Conservation (phyloP, 352 stramenopile genomes). For the Globisporangium heterothallicum region DNA sequence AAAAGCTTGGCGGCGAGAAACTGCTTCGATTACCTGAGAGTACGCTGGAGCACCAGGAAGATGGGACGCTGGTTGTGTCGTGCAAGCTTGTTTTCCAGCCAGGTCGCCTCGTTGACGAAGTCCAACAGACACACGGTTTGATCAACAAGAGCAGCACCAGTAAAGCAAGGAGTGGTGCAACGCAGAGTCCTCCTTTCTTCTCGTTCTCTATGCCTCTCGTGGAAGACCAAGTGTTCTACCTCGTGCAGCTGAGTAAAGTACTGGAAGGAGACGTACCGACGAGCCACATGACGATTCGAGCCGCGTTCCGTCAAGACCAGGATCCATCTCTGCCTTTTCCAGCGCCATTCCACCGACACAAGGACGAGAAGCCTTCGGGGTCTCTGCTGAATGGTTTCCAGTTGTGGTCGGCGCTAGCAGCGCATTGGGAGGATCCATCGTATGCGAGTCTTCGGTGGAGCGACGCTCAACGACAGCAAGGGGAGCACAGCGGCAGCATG, state of each 20-base stretch:
- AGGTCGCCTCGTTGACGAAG: not conserved
- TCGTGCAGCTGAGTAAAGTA: slow-evolving; percentile 31
- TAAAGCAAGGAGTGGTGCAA: too few species aligned
- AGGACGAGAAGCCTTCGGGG: not conserved
- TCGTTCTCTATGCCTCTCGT: slow-evolving; percentile 32
- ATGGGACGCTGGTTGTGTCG: slow-evolving; percentile 24
- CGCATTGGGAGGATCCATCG: slow-evolving; percentile 21
- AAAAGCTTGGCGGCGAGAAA: slow-evolving; percentile 9
- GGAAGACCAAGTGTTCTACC: slow-evolving; percentile 22
- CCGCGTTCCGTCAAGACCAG: slow-evolving; percentile 35
- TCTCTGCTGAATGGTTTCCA: slow-evolving; percentile 23
- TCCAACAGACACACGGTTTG: too few species aligned
- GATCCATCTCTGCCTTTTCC: slow-evolving; percentile 17
- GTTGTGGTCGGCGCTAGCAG: slow-evolving; percentile 32
- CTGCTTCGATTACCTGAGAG: slow-evolving; percentile 28
- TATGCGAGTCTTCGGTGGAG: slow-evolving; percentile 28
- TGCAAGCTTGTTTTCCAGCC: slow-evolving; percentile 40
- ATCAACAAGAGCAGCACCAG: too few species aligned
- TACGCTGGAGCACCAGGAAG: slow-evolving; percentile 19
- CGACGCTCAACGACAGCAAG: not conserved
- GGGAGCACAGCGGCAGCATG: not conserved
- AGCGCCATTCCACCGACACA: not conserved
- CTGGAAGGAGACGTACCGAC: slow-evolving; percentile 20
- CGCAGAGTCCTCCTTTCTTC: slow-evolving; percentile 6
- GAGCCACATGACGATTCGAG: slow-evolving; percentile 29